Percentiles rank a stretch among this genome's conserved stretches.
Conservation (phyloP, 2,329 filamentous ascomycete species). For the Thermochaetoides dissita region DNA sequence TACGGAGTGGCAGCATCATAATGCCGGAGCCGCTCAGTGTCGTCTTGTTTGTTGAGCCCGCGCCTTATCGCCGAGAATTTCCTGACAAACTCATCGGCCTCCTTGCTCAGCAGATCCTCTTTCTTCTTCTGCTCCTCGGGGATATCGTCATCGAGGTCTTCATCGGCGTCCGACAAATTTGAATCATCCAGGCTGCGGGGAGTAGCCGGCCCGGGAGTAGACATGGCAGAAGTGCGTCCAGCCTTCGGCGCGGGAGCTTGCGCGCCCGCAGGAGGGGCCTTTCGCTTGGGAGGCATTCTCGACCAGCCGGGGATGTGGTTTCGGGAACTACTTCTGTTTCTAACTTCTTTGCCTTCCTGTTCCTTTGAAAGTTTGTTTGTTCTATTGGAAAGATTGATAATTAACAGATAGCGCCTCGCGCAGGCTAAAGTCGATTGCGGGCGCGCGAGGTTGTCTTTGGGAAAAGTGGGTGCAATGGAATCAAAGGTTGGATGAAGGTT, state of each 20-base stretch:
- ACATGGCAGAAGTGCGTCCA: slow-evolving; percentile 41
- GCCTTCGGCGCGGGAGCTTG: slow-evolving; percentile 37
- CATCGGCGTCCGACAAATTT: slow-evolving; percentile 20
- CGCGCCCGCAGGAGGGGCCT: slow-evolving; percentile 34
- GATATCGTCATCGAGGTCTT: slow-evolving; percentile 38
- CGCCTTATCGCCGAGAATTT: slow-evolving; percentile 10
- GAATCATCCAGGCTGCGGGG: slow-evolving; percentile 42
- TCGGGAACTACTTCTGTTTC: not conserved
- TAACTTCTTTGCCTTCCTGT: not conserved
- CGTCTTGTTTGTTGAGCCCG: not conserved
- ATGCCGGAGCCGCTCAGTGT: slow-evolving; percentile 28
- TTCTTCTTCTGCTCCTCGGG: slow-evolving; percentile 34
- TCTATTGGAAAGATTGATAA: no score
- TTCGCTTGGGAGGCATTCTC: slow-evolving; percentile 57
- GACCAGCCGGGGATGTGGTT: not conserved
- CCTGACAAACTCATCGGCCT: slow-evolving; percentile 44
- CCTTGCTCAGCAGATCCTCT: slow-evolving; percentile 41
- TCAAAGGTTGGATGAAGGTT: no score
- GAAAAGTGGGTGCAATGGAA: no score
- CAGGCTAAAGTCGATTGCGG: no score
- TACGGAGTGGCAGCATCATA: slow-evolving; percentile 20
- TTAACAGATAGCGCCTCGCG: no score
- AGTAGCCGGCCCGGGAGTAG: slow-evolving; percentile 47
- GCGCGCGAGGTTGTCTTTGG: no score
- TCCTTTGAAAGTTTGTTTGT: not conserved